These are phyloP conservation scores for Tothia fuscella DNA, from an alignment of 2,329 filamentous ascomycete species.

Conservation along the genomic window DNA sequence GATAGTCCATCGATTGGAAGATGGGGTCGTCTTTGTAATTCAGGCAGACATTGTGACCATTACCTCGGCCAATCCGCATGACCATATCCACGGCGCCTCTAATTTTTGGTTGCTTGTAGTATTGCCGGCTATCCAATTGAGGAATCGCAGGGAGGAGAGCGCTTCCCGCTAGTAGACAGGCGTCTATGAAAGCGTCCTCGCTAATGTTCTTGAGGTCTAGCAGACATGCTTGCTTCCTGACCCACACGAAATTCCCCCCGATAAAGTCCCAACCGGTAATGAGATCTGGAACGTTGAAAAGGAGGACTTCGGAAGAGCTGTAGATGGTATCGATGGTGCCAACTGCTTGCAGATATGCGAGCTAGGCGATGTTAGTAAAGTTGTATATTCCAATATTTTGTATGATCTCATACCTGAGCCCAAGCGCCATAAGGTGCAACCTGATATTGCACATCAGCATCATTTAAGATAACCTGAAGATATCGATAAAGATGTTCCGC, in stretches of 20 bases:
- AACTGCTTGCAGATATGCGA: conserved; percentile 64
- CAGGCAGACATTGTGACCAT: conserved; percentile 60
- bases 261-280: conserved; percentile 61
- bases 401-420: conserved; percentile 55
- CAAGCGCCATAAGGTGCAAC: conserved; percentile 81
- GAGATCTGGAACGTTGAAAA: conserved; percentile 71
- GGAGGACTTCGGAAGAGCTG: conserved; percentile 71
- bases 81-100: conserved; percentile 70
- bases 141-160: conserved; percentile 71
- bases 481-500: conserved; percentile 64
- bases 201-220: conserved; percentile 50
- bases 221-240: conserved; percentile 57
- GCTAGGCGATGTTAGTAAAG: conserved; percentile 34
- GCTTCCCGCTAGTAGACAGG: conserved; percentile 70
- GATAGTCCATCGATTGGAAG: conserved; percentile 59
- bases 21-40: conserved; percentile 71
- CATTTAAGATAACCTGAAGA: conserved; percentile 61
- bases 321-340: conserved; percentile 64
- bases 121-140: conserved; percentile 51
- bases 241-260: conserved; percentile 48
- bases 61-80: conserved; percentile 46
- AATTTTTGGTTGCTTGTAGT: conserved; percentile 46
- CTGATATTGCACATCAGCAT: conserved; percentile 59
- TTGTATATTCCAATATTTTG: conserved; percentile 12
- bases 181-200: conserved; percentile 70